Base-by-base conservation (phyloP, 1,284 basidiomycete genomes). In the Ceratobasidium theobromae region DNA sequence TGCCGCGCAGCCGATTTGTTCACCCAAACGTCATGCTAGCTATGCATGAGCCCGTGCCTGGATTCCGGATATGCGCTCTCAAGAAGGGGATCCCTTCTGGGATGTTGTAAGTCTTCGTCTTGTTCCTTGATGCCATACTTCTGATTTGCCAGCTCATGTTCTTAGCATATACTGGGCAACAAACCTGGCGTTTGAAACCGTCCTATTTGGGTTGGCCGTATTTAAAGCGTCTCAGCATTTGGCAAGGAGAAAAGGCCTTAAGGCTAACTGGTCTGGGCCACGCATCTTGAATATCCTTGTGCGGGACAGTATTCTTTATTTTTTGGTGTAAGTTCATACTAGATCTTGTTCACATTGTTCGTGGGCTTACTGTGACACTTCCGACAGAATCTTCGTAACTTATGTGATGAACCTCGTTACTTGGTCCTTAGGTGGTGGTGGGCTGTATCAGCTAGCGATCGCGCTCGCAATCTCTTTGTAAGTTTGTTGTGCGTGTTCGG, bases 101-200 rank as follows among this genome's bases (percentile, higher is more conserved):
- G 40, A 53, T 65, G 62, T 65, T 33, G 62, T 65, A 25, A 23
- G 62, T 53, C 6, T 16, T 21, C 25, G 12, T 38, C 11, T 25
- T 33, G 28, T 27, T 32, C 16, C 28, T 18, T 25, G n/a, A 25
- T 2, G n/a, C 12, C 53, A 18, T 3, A 38, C 18, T 9, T 11
- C 25, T 52, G 23, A 45, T 21, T 45, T 38, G 46, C 23, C 11
- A 4, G 23, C 9, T 21, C 11, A 23, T 38, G 28, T 8, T 23
- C n/a, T 18, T 53, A 65, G 62, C 62, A 53, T 65, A 46, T 65
- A 65, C 23, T 65, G 62, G 62, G 62, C 51, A 21, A 65, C 40
- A 28, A 65, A 65, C 41, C 40, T 65, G 6, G 40, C 27, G 8
- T 65, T 65, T 28, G 62, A 65, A 30, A 27, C 49, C 0, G 33